A percentile compares a stretch with the other conserved stretches of the same genome.
These are phyloP conservation scores for Xylariaceae sp. DNA, from an alignment of 2,329 filamentous ascomycete genomes.

Conservation along the genomic window DNA sequence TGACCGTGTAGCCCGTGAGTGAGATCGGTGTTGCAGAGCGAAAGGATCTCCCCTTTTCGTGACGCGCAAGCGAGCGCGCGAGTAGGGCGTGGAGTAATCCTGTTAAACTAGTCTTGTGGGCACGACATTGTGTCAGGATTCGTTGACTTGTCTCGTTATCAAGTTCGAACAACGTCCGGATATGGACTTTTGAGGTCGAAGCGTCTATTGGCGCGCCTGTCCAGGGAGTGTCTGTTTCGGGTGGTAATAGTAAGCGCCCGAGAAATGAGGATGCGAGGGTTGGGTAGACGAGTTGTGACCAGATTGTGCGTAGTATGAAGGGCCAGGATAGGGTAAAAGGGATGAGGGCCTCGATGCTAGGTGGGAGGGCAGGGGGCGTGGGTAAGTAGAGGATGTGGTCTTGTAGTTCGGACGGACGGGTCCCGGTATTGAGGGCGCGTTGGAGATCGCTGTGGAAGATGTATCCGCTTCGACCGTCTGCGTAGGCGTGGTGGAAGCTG, in stretches of 20 bases:
- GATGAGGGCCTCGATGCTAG: constrained; percentile 39
- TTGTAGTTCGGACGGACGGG: constrained; percentile 16
- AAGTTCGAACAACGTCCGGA: constrained; percentile 38
- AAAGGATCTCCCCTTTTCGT: constrained; percentile 36
- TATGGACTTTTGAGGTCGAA: constrained; percentile 34
- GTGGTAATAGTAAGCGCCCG: constrained; percentile 9
- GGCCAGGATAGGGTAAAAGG: constrained; percentile 31
- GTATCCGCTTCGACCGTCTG: constrained; percentile 46
- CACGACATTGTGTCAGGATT: constrained; percentile 38
- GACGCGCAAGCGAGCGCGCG: constrained; percentile 37
- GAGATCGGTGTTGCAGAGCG: constrained; percentile 40
- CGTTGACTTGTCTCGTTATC: constrained; percentile 21
- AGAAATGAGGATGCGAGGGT: constrained; percentile 39
- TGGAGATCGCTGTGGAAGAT: constrained; percentile 47
- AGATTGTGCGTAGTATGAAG: constrained; percentile 18
- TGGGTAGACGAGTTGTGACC: constrained; percentile 30
- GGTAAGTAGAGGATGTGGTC: constrained; percentile 31
- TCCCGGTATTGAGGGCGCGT: constrained; percentile 34
- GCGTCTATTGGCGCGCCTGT: constrained; percentile 35
- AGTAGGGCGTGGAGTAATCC: constrained; percentile 44
- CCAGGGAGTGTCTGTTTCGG: constrained; percentile 33
- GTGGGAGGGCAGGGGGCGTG: constrained; percentile 32
- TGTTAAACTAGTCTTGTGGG: constrained; percentile 43
- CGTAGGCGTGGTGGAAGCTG: constrained; percentile 47
- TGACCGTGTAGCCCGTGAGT: constrained; percentile 37